Evolutionary conservation across 352 stramenopile species (phyloP), one percentile per base, ranked within the genome.

Genomic region (Pythium plurisporium): DNA sequence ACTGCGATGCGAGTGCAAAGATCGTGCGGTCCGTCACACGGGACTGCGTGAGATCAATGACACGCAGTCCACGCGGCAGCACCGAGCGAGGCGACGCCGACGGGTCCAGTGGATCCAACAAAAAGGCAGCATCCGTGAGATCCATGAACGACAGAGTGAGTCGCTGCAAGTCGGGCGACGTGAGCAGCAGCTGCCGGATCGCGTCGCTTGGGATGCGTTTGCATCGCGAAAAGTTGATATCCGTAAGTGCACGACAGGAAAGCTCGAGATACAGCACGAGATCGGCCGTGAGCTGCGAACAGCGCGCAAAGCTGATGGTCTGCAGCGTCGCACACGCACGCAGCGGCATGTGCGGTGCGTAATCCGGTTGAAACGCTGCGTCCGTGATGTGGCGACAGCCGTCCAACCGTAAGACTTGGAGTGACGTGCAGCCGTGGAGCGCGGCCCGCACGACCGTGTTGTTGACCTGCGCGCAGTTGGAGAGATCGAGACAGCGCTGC

Each of bases 111-210:
- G 50, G 44, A 15, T 58, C 53, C 31, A 55, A 15, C 10, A 62
- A 38, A 45, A 93, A 91, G 42, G 79, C 73, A 0, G 68, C 71
- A 66, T 93, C 82, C 36, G 72, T 79, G 25, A 91, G 68, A 44
- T 87, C 79, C 79, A 90, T 94, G 66, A 91, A 95, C 31, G 86
- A 94, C 55, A 95, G 67, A 55, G 89, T 85, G 37, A 95, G 60
- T 14, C 69, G 72, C 65, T 91, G 62, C 19, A 94, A 61, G 27
- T 74, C 62, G 8, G 74, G 71, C n/a, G 73, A 65, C 3, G 81
- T 82, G 29, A 72, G 69, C 53, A 95, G 64, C 10, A 95, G 59
- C 54, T 82, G 40, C 40, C 77, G 75, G 37, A 94, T 86, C 22
- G 76, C 82, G n/a, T 86, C 78, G 60, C 79, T 87, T 15, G 76